Base-by-base conservation (phyloP, 1,139 yeast genomes). In the Debaryomyces coudertii region DNA sequence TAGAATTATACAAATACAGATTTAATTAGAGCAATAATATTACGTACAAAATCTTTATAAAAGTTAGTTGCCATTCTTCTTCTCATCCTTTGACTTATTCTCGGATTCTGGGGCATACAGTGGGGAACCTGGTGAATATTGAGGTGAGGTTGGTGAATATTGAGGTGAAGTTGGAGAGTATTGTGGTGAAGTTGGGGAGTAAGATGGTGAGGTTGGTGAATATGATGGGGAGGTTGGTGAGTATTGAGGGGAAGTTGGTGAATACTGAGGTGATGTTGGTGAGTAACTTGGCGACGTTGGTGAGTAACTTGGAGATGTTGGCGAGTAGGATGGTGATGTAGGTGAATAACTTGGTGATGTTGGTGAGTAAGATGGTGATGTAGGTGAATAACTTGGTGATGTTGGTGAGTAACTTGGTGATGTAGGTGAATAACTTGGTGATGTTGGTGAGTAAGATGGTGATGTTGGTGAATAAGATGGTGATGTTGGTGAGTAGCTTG, bases 341-440 rank as follows among this genome's bases (percentile, higher is more conserved):
- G 96, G 96, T 0, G 85, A 76, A 65, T 87, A 87, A 3, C 73
- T 58, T 51, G 96, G 96, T 1, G 89, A 82, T 0, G 93, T 85
- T 48, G 93, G 93, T 0, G 83, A 73, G 62, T 83, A 83, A 2
- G 73, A 59, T 53, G 95, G 93, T 1, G 87, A 80, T 0, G 93
- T 85, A 45, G 95, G 90, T 1, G 79, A 70, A 60, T 83, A 83
- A 2, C 69, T 56, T 53, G 95, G 95, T 2, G 90, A 82, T 0
- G 95, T 85, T 47, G 95, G 95, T 0, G 83, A 75, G 65, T 85
- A 86, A 7, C 69, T 57, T 57, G 90, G 90, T 1, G 87, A 81
- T 0, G 92, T 85, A 45, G 93, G 92, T 0, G 82, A 73, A 62
- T 85, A 87, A 3, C 76, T 62, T 56, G 95, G 95, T 1, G 87